Evolutionary conservation across 2,329 filamentous ascomycete genomes (phyloP).

Genomic region (Trichocomaceae sp.): DNA sequence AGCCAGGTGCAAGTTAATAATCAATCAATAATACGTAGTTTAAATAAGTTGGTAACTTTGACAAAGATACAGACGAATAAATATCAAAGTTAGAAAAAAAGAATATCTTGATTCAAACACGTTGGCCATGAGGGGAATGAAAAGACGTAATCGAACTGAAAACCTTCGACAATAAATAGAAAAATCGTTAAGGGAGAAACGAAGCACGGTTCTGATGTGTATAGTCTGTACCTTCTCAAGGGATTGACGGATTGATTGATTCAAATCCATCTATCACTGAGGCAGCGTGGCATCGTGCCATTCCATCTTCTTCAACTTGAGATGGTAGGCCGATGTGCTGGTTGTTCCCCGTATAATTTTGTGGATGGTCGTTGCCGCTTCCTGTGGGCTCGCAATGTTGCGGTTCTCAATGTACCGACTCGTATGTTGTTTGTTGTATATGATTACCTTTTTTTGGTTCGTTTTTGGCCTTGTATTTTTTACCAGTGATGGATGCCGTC

Average conservation of each 20-base stretch:
- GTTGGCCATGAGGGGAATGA: neutral
- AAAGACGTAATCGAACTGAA: neutral
- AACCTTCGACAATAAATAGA: neutral
- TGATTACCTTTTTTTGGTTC: conserved; percentile 1
- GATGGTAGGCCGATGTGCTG: neutral
- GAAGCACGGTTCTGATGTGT: neutral
- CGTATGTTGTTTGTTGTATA: conserved; percentile 3
- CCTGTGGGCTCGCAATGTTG: neutral
- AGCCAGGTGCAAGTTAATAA: neutral
- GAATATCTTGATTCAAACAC: conserved; percentile 5
- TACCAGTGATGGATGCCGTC: conserved; percentile 31
- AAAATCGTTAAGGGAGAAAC: neutral
- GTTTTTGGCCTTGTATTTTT: conserved; percentile 18
- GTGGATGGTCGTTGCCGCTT: neutral
- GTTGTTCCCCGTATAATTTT: neutral
- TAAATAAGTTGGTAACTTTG: neutral
- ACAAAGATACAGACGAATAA: neutral
- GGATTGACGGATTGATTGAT: neutral
- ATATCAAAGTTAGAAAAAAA: neutral
- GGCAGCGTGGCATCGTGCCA: neutral
- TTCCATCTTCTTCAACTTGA: neutral
- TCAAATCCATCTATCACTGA: neutral
- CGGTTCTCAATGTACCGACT: neutral
- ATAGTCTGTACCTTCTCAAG: neutral
- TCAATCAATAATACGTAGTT: neutral